Percentiles rank a stretch among this genome's conserved stretches.
Evolutionary conservation across 305 asterid genomes (phyloP).

Genomic region (Withania somnifera): DNA sequence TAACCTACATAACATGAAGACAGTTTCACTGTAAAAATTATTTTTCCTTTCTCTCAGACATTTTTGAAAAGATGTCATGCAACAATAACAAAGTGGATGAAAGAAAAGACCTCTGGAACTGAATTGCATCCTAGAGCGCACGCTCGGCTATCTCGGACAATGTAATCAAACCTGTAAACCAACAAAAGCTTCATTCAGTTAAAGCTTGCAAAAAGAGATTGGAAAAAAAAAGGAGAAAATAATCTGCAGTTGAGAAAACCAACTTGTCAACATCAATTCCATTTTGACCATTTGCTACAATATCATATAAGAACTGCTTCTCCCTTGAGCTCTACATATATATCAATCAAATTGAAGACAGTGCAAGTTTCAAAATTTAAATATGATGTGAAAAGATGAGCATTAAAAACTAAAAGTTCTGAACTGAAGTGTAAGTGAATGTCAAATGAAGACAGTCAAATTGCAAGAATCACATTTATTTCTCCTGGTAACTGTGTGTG

Average conservation of each 20-base stretch:
- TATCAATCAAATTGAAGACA: constrained; percentile 14
- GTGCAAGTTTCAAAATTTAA: not conserved
- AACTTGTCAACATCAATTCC: constrained; percentile 98
- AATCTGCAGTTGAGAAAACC: constrained; percentile 22
- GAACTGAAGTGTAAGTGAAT: not conserved
- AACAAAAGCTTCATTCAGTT: not conserved
- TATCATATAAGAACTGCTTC: constrained; percentile 72
- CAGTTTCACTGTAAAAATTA: constrained; percentile 2
- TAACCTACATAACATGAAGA: constrained; percentile 35
- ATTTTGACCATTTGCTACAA: constrained; percentile 96
- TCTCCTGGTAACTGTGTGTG: not conserved
- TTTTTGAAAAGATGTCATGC: not conserved
- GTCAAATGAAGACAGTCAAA: not conserved
- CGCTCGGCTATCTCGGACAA: constrained; percentile 77
- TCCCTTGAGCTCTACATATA: constrained; percentile 56
- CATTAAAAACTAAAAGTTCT: not conserved
- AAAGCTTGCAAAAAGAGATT: not conserved
- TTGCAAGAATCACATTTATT: not conserved
- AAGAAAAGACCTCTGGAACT: constrained; percentile 54
- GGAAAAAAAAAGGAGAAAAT: not conserved
- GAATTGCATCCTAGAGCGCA: constrained; percentile 87
- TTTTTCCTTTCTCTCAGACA: not conserved
- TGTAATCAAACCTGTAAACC: constrained; percentile 75
- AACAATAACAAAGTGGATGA: constrained; percentile 3
- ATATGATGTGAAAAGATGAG: not conserved